Evolutionary conservation across 305 asterid genomes (phyloP).

Genomic region (Rubia peregrina): DNA sequence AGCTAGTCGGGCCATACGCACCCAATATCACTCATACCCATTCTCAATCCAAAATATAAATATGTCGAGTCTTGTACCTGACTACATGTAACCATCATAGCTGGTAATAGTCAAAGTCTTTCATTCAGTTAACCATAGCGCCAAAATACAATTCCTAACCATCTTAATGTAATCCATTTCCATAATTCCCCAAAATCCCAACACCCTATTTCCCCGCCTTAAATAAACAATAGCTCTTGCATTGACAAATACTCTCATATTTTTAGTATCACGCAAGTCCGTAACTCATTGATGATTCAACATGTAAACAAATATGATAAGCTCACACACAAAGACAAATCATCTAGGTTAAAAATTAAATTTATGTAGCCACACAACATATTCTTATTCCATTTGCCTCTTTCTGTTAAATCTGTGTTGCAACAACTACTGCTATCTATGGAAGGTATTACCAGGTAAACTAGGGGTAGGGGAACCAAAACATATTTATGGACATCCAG

Average conservation of each 20-base stretch:
- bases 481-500: not conserved
- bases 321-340: not conserved
- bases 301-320: not conserved
- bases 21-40: not conserved
- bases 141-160: not conserved
- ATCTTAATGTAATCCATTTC: conserved; percentile 4
- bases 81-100: not conserved
- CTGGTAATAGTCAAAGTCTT: not conserved
- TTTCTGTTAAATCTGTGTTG: not conserved
- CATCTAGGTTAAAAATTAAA: not conserved
- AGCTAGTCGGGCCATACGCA: no score
- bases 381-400: not conserved
- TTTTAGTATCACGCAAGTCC: not conserved
- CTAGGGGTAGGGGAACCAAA: not conserved
- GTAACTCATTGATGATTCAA: not conserved
- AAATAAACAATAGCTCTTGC: not conserved
- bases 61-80: not conserved
- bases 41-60: not conserved
- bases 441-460: no score
- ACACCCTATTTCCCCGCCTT: not conserved
- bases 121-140: not conserved
- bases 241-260: not conserved
- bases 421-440: not conserved
- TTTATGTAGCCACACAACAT: not conserved
- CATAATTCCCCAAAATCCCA: not conserved